Percentiles rank a stretch among this genome's conserved stretches.
phyloP scores from a whole-genome alignment of 2,329 filamentous ascomycete species.

The Hypoxylon sp. region DNA sequence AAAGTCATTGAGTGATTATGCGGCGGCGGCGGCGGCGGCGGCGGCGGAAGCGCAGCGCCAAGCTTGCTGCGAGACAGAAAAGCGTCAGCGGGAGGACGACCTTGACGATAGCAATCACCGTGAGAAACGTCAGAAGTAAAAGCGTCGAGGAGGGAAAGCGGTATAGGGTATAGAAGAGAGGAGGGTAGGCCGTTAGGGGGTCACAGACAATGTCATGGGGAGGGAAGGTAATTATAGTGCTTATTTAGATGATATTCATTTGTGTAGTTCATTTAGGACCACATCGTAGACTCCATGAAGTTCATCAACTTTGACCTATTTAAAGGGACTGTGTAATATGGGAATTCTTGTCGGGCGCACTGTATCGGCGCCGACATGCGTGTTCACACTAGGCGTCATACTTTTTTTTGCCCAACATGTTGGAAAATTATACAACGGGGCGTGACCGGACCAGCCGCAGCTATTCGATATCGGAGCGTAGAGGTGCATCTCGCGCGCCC shows the following conservation, averaged over 20 bases:
- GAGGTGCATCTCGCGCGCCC: slow-evolving; percentile 10
- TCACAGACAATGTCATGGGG: background rate
- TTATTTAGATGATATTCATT: too few species aligned
- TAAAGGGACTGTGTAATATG: too few species aligned
- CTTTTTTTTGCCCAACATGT: background rate
- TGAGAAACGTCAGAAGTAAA: background rate
- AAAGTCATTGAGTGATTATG: background rate
- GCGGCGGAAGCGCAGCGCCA: background rate
- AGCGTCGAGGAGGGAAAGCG: background rate
- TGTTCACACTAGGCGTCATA: too few species aligned
- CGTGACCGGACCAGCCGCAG: slow-evolving; percentile 14
- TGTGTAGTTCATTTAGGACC: too few species aligned
- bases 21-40: too few species aligned
- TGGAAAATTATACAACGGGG: background rate
- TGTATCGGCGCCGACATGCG: too few species aligned
- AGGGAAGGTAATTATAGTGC: background rate
- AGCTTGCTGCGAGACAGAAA: background rate
- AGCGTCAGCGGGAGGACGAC: background rate
- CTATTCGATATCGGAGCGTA: slow-evolving; percentile 23
- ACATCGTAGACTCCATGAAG: too few species aligned
- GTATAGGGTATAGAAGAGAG: too few species aligned
- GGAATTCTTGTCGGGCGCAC: too few species aligned
- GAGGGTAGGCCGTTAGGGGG: too few species aligned
- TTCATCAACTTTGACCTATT: too few species aligned
- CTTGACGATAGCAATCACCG: background rate